phyloP scores from a whole-genome alignment of 768 basidiomycete genomes.

The Fistulinella prunicolor region DNA sequence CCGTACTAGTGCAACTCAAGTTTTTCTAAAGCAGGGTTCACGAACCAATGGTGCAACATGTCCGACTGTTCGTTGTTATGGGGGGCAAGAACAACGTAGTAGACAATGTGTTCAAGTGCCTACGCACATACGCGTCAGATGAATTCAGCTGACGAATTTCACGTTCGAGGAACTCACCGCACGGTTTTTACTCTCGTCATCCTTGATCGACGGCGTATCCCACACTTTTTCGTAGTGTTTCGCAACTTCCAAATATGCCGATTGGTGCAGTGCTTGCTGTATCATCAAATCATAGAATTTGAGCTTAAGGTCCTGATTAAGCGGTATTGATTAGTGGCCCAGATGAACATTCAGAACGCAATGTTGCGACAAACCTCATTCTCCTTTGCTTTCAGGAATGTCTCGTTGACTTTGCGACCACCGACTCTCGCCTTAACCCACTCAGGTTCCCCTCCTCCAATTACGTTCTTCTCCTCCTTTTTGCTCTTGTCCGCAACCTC shows the following conservation, averaged over 20 bases:
- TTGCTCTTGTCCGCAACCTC: constrained; percentile 58
- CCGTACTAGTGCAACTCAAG: constrained; percentile 81
- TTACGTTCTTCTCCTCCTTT: constrained; percentile 46
- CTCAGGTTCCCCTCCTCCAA: constrained; percentile 78
- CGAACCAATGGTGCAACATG: constrained; percentile 86
- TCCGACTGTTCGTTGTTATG: constrained; percentile 98
- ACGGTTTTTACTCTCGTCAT: constrained; percentile 71
- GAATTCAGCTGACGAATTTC: not conserved
- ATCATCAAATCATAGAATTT: constrained; percentile 98
- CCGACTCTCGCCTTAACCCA: constrained; percentile 94
- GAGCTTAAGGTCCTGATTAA: constrained; percentile 84
- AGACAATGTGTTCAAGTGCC: constrained; percentile 94
- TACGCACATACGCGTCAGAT: constrained; percentile 29
- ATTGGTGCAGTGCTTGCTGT: constrained; percentile 82
- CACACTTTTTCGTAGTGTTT: constrained; percentile 96
- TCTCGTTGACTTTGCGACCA: constrained; percentile 90
- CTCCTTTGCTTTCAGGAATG: constrained; percentile 82
- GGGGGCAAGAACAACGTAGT: constrained; percentile 89
- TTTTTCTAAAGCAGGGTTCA: constrained; percentile 75
- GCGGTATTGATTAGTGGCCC: not conserved
- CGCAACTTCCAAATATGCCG: constrained; percentile 87
- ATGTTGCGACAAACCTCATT: constrained; percentile 65
- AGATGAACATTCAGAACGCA: not conserved
- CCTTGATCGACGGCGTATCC: constrained; percentile 94
- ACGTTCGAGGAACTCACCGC: constrained; percentile 43